Base-by-base conservation (phyloP, 305 asterid genomes). In the Plantago coronopus region DNA sequence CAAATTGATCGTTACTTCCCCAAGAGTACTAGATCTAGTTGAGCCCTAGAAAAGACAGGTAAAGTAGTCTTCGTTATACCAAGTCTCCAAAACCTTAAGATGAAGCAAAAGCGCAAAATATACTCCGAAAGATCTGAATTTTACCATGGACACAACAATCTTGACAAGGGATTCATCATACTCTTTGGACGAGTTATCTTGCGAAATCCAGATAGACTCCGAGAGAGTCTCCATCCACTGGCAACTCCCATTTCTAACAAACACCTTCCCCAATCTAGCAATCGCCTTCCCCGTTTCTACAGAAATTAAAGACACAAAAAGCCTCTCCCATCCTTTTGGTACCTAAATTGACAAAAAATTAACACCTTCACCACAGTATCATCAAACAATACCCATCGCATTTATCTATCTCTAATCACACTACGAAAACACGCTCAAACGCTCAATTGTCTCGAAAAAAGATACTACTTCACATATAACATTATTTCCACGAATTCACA, bases 301-400 rank as follows among this genome's bases (percentile, higher is more conserved):
- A 23, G 84, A 78, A 61, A 80, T 70, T 48, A 89, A 5, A 21
- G 88, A 76, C 58, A 91, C 69, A 40, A 57, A 77, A 18, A 91
- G 89, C 62, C 86, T 83, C 76, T 91, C 98, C 97, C 97, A 89
- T 76, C 95, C 97, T 76, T 89, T 91, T 34, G 98, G 97, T 19
- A 89, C 95, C 98, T 91, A 71, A 11, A 47, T 51, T 44, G 45
- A 56, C 23, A 44, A 59, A 48, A 48, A 31, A 14, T 5, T 20
- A 17, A 22, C 6, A 45, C 19, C 11, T 17, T 29, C 29, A 17
- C 42, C 46, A 55, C 21, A 17, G 11, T 15, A 59, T 21, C 15
- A 0, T 16, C 34, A 34, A 44, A 25, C 56, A 61, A 46, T 19
- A 49, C 7, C 18, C 11, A 16, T 47, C 10, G 6, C 53, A 15